Evolutionary conservation across 192 early-diverging fungal species (phyloP).

Genomic region (Lobulomyces angularis): DNA sequence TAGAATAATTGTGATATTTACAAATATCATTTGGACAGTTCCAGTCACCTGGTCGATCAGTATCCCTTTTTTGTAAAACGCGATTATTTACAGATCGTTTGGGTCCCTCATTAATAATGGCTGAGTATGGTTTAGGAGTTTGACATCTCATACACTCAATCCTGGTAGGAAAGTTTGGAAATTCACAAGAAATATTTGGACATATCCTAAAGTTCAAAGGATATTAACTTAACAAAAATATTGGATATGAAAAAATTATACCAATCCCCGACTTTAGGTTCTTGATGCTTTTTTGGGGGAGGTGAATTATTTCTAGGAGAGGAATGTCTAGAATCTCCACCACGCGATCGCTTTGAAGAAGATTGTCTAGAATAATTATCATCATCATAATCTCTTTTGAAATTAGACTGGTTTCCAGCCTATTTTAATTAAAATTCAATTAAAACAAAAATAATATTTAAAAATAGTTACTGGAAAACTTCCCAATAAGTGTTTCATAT

Average conservation of each 20-base stretch:
- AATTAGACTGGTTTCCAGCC: neutral
- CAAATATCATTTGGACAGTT: constrained; percentile 52
- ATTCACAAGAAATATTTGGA: constrained; percentile 44
- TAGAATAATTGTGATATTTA: constrained; percentile 65
- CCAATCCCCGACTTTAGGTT: too few relatives aligned
- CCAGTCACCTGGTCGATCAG: constrained; percentile 57
- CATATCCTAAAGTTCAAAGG: constrained; percentile 38
- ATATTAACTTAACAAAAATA: too few relatives aligned
- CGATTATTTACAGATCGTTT: constrained; percentile 5
- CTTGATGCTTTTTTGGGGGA: too few relatives aligned
- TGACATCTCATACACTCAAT: constrained; percentile 52
- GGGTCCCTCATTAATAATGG: constrained; percentile 1
- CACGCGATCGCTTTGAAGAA: too few relatives aligned
- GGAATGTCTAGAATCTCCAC: too few relatives aligned
- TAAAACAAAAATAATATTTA: neutral
- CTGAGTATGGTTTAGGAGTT: constrained; percentile 15
- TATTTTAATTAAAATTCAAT: neutral
- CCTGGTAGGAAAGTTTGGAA: constrained; percentile 70
- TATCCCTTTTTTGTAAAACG: constrained; percentile 6
- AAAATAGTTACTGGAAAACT: neutral
- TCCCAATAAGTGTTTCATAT: constrained; percentile 8
- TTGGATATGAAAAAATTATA: too few relatives aligned
- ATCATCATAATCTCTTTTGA: too few relatives aligned
- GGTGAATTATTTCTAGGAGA: too few relatives aligned
- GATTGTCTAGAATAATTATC: too few relatives aligned